Evolutionary conservation across 495 filamentous ascomycete species (phyloP).

Genomic region (Neurospora africana): DNA sequence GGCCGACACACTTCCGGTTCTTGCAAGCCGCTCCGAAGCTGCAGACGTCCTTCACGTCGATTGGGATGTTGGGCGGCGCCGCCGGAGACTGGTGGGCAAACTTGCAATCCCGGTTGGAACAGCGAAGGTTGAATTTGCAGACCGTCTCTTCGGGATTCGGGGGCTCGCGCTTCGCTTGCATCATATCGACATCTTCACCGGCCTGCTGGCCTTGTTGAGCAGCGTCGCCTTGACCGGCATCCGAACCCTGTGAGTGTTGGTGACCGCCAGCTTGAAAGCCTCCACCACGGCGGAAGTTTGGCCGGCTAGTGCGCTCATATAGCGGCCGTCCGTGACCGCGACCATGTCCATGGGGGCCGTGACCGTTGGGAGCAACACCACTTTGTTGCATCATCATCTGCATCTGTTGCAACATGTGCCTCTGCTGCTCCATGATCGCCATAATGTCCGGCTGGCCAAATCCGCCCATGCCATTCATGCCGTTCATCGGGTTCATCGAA

Average conservation of each 20-base stretch:
- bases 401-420: constrained; percentile 65
- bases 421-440: constrained; percentile 82
- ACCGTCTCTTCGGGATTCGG: constrained; percentile 48
- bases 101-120: constrained; percentile 78
- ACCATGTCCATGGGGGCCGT: constrained; percentile 13
- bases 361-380: neutral
- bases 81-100: constrained; percentile 93
- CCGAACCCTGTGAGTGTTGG: constrained; percentile 10
- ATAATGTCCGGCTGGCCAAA: constrained; percentile 64
- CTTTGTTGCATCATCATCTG: constrained; percentile 53
- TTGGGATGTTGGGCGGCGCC: constrained; percentile 60
- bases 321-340: constrained; percentile 50
- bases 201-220: constrained; percentile 15
- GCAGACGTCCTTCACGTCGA: constrained; percentile 75
- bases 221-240: constrained; percentile 17
- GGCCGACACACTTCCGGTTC: constrained; percentile 84
- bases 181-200: constrained; percentile 41
- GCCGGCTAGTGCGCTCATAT: constrained; percentile 56
- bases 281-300: constrained; percentile 24
- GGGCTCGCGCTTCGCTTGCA: constrained; percentile 34
- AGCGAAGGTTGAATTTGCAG: constrained; percentile 82
- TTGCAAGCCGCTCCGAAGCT: constrained; percentile 84
- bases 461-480: constrained; percentile 26
- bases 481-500: constrained; percentile 28
- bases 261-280: constrained; percentile 25